These are phyloP conservation scores for Nigrospora oryzae DNA, from an alignment of 2,329 filamentous ascomycete genomes.

Conservation along the genomic window DNA sequence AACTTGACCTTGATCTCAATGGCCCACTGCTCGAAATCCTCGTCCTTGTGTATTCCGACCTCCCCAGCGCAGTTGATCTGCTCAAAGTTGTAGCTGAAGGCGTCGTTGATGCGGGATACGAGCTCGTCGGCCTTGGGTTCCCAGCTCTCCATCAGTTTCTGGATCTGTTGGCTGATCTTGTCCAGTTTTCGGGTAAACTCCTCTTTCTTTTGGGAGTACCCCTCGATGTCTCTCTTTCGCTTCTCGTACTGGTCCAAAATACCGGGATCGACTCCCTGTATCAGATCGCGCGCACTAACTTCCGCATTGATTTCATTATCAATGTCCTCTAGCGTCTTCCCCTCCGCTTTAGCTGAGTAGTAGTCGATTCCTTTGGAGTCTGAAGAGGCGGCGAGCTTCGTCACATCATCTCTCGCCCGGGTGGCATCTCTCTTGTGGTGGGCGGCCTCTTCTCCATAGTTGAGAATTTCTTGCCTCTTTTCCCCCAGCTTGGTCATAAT, in stretches of 20 bases:
- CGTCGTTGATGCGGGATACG: slow-evolving; percentile 73
- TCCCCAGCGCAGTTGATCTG: slow-evolving; percentile 92
- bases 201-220: slow-evolving; percentile 48
- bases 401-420: slow-evolving; percentile 28
- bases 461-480: slow-evolving; percentile 29
- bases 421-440: slow-evolving; percentile 20
- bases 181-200: slow-evolving; percentile 46
- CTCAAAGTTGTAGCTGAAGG: slow-evolving; percentile 88
- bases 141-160: slow-evolving; percentile 62
- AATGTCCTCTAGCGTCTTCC: slow-evolving; percentile 53
- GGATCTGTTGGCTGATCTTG: slow-evolving; percentile 49
- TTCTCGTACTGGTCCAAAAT: slow-evolving; percentile 71
- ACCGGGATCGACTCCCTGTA: slow-evolving; percentile 68
- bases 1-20: slow-evolving; percentile 95
- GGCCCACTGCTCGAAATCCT: slow-evolving; percentile 90
- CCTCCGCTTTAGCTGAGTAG: slow-evolving; percentile 33
- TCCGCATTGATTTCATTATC: slow-evolving; percentile 67
- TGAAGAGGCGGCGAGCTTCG: slow-evolving; percentile 1
- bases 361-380: slow-evolving; percentile 28
- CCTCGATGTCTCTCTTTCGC: slow-evolving; percentile 61
- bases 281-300: slow-evolving; percentile 67
- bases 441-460: slow-evolving; percentile 25
- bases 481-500: slow-evolving; percentile 45
- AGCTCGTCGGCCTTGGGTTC: slow-evolving; percentile 76
- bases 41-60: slow-evolving; percentile 79